Evolutionary conservation across 2,329 filamentous ascomycete genomes (phyloP).

Genomic region (Microascus cirrosus): DNA sequence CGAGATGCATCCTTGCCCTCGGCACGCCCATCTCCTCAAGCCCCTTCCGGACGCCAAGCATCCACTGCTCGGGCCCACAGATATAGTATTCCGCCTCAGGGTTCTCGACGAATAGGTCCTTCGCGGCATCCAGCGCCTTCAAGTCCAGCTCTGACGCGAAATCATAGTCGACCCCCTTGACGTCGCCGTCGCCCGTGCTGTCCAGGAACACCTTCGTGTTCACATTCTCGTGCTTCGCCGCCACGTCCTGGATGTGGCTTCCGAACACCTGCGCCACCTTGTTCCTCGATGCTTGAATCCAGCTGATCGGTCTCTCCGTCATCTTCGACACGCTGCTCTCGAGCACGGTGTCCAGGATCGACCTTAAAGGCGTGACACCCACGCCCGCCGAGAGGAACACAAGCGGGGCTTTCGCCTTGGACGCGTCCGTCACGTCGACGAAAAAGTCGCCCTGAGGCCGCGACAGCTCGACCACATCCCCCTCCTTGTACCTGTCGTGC

Average conservation of each 20-base stretch:
- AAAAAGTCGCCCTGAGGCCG: constrained; percentile 51
- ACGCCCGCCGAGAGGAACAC: constrained; percentile 60
- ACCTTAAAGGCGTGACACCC: constrained; percentile 54
- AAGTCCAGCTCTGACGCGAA: constrained; percentile 48
- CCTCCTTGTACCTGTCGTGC: constrained; percentile 33
- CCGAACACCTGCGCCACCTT: constrained; percentile 43
- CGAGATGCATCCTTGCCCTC: constrained; percentile 49
- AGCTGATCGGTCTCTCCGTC: constrained; percentile 37
- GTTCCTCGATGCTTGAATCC: constrained; percentile 49
- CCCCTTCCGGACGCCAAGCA: constrained; percentile 45
- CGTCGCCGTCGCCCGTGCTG: constrained; percentile 28
- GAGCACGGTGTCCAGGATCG: constrained; percentile 49
- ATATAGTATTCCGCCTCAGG: constrained; percentile 53
- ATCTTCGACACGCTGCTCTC: constrained; percentile 12
- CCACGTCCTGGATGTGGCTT: constrained; percentile 30
- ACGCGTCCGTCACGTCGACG: constrained; percentile 33
- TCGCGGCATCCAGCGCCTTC: constrained; percentile 36
- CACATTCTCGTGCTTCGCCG: constrained; percentile 20
- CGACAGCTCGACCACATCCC: constrained; percentile 42
- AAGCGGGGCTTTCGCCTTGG: constrained; percentile 37
- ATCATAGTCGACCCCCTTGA: constrained; percentile 45
- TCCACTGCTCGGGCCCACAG: constrained; percentile 62
- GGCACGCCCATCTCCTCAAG: constrained; percentile 46
- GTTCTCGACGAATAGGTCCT: constrained; percentile 44
- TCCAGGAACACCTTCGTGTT: constrained; percentile 45